Evolutionary conservation across 129 eudicot genomes (phyloP).

Genomic region (Flaveria linearis): DNA sequence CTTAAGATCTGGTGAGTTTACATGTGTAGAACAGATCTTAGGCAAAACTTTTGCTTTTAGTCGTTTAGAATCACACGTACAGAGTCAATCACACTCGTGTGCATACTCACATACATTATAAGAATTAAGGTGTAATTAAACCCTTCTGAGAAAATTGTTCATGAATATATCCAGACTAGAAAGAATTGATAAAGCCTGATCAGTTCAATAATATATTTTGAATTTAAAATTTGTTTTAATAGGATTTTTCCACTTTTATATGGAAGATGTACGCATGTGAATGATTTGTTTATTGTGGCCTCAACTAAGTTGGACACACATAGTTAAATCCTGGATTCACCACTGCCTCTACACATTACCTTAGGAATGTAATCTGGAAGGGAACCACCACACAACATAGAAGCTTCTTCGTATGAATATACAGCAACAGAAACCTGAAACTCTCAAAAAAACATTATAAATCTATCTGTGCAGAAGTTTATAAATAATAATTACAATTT

Average conservation of each 20-base stretch:
- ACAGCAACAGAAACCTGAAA: conserved; percentile 67
- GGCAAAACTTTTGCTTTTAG: not conserved
- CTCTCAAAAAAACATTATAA: not conserved
- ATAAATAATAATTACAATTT: not conserved
- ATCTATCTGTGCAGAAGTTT: not conserved
- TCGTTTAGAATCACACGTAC: no score
- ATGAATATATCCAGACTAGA: not conserved
- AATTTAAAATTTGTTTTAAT: not conserved
- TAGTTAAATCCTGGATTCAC: not conserved
- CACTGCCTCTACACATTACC: conserved; percentile 39
- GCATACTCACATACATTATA: no score
- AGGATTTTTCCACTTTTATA: not conserved
- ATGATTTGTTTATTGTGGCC: not conserved
- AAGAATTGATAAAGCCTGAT: not conserved
- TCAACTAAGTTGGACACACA: not conserved
- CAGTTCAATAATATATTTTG: not conserved
- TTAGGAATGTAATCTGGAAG: conserved; percentile 89
- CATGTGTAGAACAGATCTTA: not conserved
- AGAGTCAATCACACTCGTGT: no score
- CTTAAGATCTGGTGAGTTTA: not conserved
- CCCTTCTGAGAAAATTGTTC: not conserved
- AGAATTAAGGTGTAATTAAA: no score
- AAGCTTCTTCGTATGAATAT: conserved; percentile 69
- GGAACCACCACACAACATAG: conserved; percentile 69
- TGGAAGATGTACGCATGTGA: not conserved